phyloP scores from a whole-genome alignment of 2,329 filamentous ascomycete species.

The Cyphellophora europaea region DNA sequence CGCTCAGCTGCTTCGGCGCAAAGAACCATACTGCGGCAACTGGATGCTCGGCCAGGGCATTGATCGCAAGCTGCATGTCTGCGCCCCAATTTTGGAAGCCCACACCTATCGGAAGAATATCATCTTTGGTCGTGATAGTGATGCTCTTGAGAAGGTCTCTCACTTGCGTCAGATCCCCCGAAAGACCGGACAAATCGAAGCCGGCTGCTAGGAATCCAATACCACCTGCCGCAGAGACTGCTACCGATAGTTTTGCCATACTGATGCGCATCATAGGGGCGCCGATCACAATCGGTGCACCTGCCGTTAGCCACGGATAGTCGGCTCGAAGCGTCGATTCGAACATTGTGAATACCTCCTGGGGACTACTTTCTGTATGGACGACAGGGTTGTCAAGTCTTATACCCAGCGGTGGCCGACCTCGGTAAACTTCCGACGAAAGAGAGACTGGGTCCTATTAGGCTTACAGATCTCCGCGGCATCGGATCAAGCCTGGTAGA shows the following conservation, averaged over 20 bases:
- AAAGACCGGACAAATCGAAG: constrained; percentile 30
- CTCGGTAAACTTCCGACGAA: too few relatives aligned
- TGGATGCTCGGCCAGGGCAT: constrained; percentile 22
- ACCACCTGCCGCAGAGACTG: constrained; percentile 48
- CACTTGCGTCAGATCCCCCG: constrained; percentile 22
- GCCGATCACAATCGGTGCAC: constrained; percentile 46
- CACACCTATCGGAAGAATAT: constrained; percentile 28
- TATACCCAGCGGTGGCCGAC: too few relatives aligned
- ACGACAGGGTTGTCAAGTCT: too few relatives aligned
- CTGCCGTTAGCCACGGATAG: constrained; percentile 48
- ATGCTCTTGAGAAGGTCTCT: constrained; percentile 17
- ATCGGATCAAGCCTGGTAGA: too few relatives aligned
- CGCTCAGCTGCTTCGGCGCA: constrained; percentile 23
- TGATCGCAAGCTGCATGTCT: constrained; percentile 21
- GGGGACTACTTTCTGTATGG: constrained; percentile 4
- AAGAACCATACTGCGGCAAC: constrained; percentile 34
- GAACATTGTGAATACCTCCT: constrained; percentile 5
- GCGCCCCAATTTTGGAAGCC: constrained; percentile 31
- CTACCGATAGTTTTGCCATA: constrained; percentile 46
- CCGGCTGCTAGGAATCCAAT: constrained; percentile 51
- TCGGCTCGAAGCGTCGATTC: constrained; percentile 9
- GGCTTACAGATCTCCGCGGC: too few relatives aligned
- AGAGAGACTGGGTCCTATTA: too few relatives aligned
- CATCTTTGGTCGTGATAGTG: constrained; percentile 6
- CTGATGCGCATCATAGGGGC: constrained; percentile 63